Percentiles rank a stretch among this genome's conserved stretches.
phyloP scores from a whole-genome alignment of 225 moss, liverwort and hornwort genomes.

The Pleurozium schreberi region DNA sequence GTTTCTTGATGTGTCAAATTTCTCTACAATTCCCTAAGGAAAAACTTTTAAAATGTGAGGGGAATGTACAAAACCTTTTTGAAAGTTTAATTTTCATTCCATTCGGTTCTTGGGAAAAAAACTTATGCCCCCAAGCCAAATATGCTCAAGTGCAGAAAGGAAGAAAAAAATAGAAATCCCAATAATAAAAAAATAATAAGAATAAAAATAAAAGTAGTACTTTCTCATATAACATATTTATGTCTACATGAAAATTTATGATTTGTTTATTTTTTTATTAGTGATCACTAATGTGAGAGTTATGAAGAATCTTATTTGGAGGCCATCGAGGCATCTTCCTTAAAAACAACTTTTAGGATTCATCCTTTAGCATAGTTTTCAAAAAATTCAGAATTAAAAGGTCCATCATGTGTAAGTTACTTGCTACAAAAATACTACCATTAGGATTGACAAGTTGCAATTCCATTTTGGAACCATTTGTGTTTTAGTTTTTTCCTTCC shows the following conservation, averaged over 20 bases:
- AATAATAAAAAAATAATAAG: too few relatives aligned
- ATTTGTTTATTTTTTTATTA: neutral
- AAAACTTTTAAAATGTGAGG: too few relatives aligned
- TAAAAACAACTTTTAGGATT: too few relatives aligned
- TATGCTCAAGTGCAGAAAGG: accelerated
- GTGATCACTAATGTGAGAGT: neutral
- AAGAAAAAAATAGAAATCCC: too few relatives aligned
- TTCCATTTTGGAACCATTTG: neutral
- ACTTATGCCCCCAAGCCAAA: neutral
- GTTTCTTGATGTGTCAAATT: neutral
- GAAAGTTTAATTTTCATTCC: too few relatives aligned
- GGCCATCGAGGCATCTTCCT: accelerated
- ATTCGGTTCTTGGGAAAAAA: accelerated
- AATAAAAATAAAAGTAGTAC: too few relatives aligned
- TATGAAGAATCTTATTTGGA: neutral
- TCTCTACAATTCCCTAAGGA: too few relatives aligned
- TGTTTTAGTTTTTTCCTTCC: neutral
- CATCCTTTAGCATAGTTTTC: too few relatives aligned
- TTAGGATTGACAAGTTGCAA: neutral
- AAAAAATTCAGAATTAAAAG: neutral
- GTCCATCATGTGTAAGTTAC: accelerated
- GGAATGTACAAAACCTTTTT: too few relatives aligned
- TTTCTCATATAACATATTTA: neutral
- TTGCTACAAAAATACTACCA: neutral
- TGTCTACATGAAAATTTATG: accelerated